phyloP scores from a whole-genome alignment of 345 rosid species.

The Eucalyptus shirleyi region DNA sequence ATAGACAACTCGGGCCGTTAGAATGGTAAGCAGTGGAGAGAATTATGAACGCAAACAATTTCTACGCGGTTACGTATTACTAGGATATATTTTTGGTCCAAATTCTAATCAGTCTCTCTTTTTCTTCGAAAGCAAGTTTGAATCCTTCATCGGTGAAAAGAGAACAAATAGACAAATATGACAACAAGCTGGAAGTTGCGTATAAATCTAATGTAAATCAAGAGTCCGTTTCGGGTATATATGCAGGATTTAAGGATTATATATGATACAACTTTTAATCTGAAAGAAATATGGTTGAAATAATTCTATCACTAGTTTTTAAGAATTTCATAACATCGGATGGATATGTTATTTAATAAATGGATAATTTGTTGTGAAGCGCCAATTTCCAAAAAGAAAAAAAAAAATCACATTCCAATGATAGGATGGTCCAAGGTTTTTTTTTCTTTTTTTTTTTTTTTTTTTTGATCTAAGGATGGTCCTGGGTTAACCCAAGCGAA shows the following conservation, averaged over 20 bases:
- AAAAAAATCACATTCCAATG: not conserved
- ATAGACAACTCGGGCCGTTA: too few relatives aligned
- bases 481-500: not conserved
- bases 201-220: fast-evolving
- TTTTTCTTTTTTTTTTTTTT: too few relatives aligned
- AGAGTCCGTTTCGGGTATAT: too few relatives aligned
- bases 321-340: not conserved
- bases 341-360: not conserved
- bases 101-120: too few relatives aligned
- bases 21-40: too few relatives aligned
- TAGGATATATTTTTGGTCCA: too few relatives aligned
- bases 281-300: not conserved
- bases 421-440: not conserved
- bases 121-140: too few relatives aligned
- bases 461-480: not conserved
- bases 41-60: too few relatives aligned
- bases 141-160: too few relatives aligned
- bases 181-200: too few relatives aligned
- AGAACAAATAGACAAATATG: too few relatives aligned
- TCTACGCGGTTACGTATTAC: too few relatives aligned
- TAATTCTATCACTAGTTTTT: not conserved
- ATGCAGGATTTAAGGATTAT: not conserved
- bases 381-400: not conserved
- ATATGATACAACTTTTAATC: not conserved
- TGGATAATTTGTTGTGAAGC: not conserved